These are phyloP conservation scores for Penicillium canariense DNA, from an alignment of 495 filamentous ascomycete genomes.

Conservation along the genomic window DNA sequence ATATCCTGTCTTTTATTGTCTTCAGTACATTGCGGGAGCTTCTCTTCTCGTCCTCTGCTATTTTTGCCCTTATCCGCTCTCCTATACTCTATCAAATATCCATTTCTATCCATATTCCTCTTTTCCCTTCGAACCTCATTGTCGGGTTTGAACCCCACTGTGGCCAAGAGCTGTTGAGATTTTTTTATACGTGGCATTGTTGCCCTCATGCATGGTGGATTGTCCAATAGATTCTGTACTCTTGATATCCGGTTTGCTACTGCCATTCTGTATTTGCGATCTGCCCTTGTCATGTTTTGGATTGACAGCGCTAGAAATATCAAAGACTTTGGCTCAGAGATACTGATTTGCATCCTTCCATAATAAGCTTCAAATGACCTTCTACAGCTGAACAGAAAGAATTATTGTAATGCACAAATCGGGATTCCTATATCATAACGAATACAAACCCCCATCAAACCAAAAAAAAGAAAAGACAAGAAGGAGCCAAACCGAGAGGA, in stretches of 20 bases:
- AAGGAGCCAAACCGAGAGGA: conserved; percentile 11
- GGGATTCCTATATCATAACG: conserved; percentile 18
- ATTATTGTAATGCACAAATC: conserved; percentile 16
- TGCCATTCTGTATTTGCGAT: neutral
- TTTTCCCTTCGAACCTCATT: neutral
- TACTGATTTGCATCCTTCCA: neutral
- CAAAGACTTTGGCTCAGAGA: neutral
- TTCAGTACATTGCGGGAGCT: conserved; percentile 19
- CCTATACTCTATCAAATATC: conserved; percentile 20
- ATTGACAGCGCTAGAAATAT: neutral
- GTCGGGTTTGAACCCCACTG: neutral
- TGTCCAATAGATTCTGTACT: conserved; percentile 22
- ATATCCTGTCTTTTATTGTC: conserved; percentile 17
- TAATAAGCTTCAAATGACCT: neutral
- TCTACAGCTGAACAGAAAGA: neutral
- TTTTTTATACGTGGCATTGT: conserved; percentile 10
- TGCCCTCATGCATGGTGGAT: conserved; percentile 16
- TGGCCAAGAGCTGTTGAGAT: conserved; percentile 1
- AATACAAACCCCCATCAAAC: conserved; percentile 17
- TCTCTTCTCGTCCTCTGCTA: conserved; percentile 9
- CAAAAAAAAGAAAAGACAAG: conserved; percentile 14
- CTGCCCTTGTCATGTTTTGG: neutral
- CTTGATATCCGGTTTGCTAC: conserved; percentile 3
- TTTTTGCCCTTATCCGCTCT: conserved; percentile 8
- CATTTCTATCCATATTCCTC: conserved; percentile 12